Evolutionary conservation across 2,329 filamentous ascomycete genomes (phyloP), one percentile per base, ranked within the genome.

Genomic region (Talaromyces sp.): DNA sequence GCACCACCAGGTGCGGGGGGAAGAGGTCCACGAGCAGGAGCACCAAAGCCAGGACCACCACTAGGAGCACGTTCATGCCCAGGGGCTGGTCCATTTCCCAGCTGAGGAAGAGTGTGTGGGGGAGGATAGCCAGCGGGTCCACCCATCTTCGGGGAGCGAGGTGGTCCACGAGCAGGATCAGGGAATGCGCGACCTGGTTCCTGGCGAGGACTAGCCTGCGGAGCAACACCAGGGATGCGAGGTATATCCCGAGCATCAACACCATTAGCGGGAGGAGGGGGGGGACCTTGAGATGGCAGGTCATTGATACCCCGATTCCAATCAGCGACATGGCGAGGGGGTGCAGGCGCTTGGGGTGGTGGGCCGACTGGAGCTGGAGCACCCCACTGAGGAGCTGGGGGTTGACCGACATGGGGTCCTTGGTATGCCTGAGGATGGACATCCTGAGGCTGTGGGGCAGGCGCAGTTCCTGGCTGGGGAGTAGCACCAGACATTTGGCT

Each of bases 391-490:
- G 91, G 92, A 47, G 88, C 88, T 47, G 90, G 90, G 53, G 91
- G 91, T 10, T 89, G 90, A 61, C 89, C 89, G 49, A 94, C 87
- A 37, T 89, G 89, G 43, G 87, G 84, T 49, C 86, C 85, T 73
- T 96, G 91, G 67, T 97, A 97, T 6, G 92, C 90, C 68, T 96
- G 91, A 45, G 93, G 93, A 70, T 97, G 92, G 19, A 97, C 91
- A 73, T 99, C 94, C 67, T 96, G 93, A 7, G 94, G 93, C 65
- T 94, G 65, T 48, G 72, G 65, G 40, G 70, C 85, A n/a, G 93
- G 92, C 47, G 88, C 90, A 61, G 81, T 86, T 63, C 82, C 86
- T 65, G 88, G 89, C 67, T 88, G 89, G 56, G 24, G 24, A 27
- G 88, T 85, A 35, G 84, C 63, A 81, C 64, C 88, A 80, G 55